A percentile compares a stretch with the other conserved stretches of the same genome.
These are phyloP conservation scores for Thelonectria rubi DNA, from an alignment of 2,329 filamentous ascomycete genomes.

Conservation along the genomic window DNA sequence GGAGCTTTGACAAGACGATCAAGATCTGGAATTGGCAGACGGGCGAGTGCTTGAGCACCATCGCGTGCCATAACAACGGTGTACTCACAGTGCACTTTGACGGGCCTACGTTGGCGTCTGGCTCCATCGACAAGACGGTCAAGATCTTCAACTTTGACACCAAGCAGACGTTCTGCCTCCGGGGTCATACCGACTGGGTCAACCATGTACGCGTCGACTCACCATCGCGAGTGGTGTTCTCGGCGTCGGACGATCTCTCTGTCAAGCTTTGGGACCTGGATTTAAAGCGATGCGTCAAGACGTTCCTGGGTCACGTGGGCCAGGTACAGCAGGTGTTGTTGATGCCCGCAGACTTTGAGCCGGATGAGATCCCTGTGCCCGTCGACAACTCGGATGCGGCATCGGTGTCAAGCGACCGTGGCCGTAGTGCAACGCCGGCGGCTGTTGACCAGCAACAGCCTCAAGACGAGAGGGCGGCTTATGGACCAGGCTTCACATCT, in stretches of 20 bases:
- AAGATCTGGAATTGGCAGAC: constrained; percentile 98
- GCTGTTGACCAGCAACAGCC: constrained; percentile 40
- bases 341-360: constrained; percentile 87
- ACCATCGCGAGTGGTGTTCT: constrained; percentile 84
- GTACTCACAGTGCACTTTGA: constrained; percentile 91
- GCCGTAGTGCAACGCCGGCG: constrained; percentile 54
- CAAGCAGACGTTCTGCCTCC: constrained; percentile 80
- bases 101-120: constrained; percentile 83
- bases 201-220: constrained; percentile 93
- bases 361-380: constrained; percentile 69
- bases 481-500: constrained; percentile 69
- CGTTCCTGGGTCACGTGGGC: constrained; percentile 89
- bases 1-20: constrained; percentile 85
- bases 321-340: constrained; percentile 92
- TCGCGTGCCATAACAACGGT: constrained; percentile 80
- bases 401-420: constrained; percentile 60
- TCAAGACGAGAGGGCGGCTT: constrained; percentile 61
- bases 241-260: constrained; percentile 91
- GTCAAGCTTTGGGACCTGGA: constrained; percentile 95
- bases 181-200: constrained; percentile 92
- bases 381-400: constrained; percentile 63
- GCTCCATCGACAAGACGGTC: constrained; percentile 87
- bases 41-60: constrained; percentile 83
- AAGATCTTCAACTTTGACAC: constrained; percentile 93
- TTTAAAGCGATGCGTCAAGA: constrained; percentile 77